Percentiles rank a stretch among this genome's conserved stretches.
Evolutionary conservation across 2,329 filamentous ascomycete genomes (phyloP).

Genomic region (Colletotrichum euphorbiae): DNA sequence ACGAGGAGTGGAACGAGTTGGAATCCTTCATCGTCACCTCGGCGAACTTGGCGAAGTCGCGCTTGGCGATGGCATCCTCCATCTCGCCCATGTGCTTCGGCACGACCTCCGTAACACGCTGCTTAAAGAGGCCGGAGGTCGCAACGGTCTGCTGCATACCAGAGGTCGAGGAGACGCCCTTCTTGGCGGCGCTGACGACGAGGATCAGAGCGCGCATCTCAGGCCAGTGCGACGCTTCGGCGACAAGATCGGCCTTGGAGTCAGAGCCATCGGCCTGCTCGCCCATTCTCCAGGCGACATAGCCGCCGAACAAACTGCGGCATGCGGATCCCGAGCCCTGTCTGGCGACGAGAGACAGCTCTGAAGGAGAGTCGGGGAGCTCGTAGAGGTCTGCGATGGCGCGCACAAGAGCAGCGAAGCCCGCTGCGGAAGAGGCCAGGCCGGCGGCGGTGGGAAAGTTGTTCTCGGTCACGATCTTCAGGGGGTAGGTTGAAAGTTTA

Average conservation of each 20-base stretch:
- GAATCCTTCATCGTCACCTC: conserved; percentile 96
- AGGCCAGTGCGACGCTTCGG: conserved; percentile 91
- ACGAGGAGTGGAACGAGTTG: conserved; percentile 96
- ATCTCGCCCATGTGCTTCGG: conserved; percentile 86
- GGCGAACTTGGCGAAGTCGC: conserved; percentile 88
- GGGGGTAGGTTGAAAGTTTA: conserved; percentile 79
- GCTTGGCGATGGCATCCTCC: conserved; percentile 81
- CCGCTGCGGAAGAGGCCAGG: conserved; percentile 78
- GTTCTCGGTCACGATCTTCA: conserved; percentile 94
- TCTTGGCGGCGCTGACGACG: conserved; percentile 93
- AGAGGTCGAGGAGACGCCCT: conserved; percentile 90
- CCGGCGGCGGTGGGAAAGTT: conserved; percentile 99
- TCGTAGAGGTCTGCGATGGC: conserved; percentile 94
- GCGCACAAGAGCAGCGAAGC: conserved; percentile 78
- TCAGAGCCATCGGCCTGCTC: conserved; percentile 81
- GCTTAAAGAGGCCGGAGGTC: conserved; percentile 87
- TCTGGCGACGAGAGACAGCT: conserved; percentile 88
- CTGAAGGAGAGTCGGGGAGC: conserved; percentile 81
- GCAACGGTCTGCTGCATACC: conserved; percentile 98
- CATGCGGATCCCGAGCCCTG: conserved; percentile 97
- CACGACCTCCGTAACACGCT: conserved; percentile 80
- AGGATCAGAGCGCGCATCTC: conserved; percentile 93
- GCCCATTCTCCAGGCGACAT: conserved; percentile 94
- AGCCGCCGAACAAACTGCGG: conserved; percentile 92
- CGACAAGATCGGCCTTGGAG: conserved; percentile 88